phyloP scores from a whole-genome alignment of 306 rosid species.

The Lithocarpus polystachyus region DNA sequence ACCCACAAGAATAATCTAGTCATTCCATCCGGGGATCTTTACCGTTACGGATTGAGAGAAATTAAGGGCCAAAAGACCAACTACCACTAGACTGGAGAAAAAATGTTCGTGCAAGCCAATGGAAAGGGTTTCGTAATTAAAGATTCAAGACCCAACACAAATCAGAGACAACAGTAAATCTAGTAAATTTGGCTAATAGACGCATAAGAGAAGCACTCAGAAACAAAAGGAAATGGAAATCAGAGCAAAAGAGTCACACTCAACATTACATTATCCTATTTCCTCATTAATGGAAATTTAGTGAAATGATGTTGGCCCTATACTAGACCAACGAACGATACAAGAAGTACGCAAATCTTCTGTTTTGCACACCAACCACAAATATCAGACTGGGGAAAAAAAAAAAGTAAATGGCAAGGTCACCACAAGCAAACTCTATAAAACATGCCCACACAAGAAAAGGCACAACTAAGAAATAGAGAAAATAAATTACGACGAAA shows the following conservation, averaged over 20 bases:
- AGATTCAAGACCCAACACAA: background rate
- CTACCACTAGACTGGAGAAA: no score
- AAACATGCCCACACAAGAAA: slow-evolving; percentile 1
- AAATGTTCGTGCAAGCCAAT: no score
- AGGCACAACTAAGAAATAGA: background rate
- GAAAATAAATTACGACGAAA: background rate
- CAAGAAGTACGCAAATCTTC: background rate
- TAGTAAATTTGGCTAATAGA: background rate
- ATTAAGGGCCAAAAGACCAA: no score
- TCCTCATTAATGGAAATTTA: background rate
- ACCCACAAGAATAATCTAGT: no score
- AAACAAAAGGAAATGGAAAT: background rate
- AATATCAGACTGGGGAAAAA: background rate
- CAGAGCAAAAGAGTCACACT: background rate
- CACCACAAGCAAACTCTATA: background rate
- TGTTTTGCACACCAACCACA: background rate
- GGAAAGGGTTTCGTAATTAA: background rate
- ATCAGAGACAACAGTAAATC: background rate
- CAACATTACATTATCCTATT: background rate
- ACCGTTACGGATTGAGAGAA: no score
- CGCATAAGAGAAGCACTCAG: background rate
- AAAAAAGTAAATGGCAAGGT: background rate
- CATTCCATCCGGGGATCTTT: no score
- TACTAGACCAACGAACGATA: background rate
- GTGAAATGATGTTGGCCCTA: background rate